Evolutionary conservation across 352 stramenopile genomes (phyloP).

Genomic region (Globisporangium paddicum): DNA sequence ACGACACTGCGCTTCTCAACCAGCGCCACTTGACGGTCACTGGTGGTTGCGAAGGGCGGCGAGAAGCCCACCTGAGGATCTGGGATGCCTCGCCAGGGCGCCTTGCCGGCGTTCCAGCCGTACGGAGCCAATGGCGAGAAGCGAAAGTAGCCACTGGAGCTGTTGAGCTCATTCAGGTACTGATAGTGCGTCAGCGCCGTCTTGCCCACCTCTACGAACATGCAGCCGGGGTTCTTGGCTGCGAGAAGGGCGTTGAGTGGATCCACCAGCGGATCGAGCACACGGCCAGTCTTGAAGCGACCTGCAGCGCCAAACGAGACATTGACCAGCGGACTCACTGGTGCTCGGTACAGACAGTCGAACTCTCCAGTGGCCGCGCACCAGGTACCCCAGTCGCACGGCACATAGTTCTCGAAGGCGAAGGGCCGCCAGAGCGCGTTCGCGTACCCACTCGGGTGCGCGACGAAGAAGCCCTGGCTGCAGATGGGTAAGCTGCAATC

Average conservation of each 20-base stretch:
- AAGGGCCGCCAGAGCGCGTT: conserved; percentile 64
- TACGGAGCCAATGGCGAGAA: conserved; percentile 83
- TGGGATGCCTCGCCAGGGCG: conserved; percentile 65
- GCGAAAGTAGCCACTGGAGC: conserved; percentile 68
- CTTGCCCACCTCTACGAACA: conserved; percentile 86
- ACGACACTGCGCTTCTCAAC: conserved; percentile 81
- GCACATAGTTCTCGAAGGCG: conserved; percentile 72
- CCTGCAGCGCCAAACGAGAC: conserved; percentile 30
- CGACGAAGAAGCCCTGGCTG: conserved; percentile 91
- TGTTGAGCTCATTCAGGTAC: conserved; percentile 83
- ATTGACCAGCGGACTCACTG: conserved; percentile 31
- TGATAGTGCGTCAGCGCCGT: conserved; percentile 82
- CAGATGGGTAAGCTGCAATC: conserved; percentile 93
- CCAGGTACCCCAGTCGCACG: conserved; percentile 89
- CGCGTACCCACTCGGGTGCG: conserved; percentile 61
- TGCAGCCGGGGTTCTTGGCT: conserved; percentile 20
- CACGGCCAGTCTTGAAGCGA: conserved; percentile 19
- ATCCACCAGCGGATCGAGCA: conserved; percentile 19
- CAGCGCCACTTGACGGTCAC: conserved; percentile 89
- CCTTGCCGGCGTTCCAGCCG: conserved; percentile 62
- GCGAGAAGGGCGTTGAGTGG: conserved; percentile 9
- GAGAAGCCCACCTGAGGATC: conserved; percentile 36
- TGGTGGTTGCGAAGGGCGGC: conserved; percentile 50
- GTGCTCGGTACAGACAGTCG: conserved; percentile 79
- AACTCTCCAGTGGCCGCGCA: conserved; percentile 92